A percentile compares a stretch with the other conserved stretches of the same genome.
Evolutionary conservation across 257 asterid genomes (phyloP).

Genomic region (Leptodermis oblonga): DNA sequence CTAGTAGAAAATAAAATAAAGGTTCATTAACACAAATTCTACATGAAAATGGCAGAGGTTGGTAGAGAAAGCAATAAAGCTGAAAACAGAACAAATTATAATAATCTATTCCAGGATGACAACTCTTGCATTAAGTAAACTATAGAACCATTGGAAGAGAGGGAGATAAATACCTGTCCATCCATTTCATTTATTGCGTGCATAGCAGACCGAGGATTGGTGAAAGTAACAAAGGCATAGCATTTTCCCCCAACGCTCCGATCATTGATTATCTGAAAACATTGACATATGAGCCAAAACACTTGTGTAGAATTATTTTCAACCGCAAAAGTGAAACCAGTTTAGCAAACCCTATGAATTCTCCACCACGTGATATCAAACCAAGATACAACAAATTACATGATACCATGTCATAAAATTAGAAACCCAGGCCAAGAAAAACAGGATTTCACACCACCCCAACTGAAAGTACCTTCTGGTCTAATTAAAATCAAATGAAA

Average conservation of each 20-base stretch:
- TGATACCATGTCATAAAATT: background rate
- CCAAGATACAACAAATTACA: background rate
- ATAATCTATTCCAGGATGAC: background rate
- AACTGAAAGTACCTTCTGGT: background rate
- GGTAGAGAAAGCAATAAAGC: background rate
- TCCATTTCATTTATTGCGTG: slow-evolving; percentile 80
- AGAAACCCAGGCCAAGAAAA: background rate
- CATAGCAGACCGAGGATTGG: slow-evolving; percentile 67
- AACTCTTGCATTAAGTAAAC: slow-evolving; percentile 11
- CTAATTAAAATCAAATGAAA: background rate
- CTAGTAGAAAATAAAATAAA: slow-evolving; percentile 33
- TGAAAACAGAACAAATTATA: background rate
- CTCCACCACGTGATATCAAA: background rate
- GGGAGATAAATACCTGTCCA: slow-evolving; percentile 51
- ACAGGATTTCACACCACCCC: background rate
- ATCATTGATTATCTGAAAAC: slow-evolving; percentile 70
- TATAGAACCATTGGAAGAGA: slow-evolving; percentile 14
- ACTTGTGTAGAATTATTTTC: background rate
- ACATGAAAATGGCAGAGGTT: background rate
- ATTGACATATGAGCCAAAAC: background rate
- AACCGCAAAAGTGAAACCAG: background rate
- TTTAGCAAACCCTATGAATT: background rate
- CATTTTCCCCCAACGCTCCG: slow-evolving; percentile 67
- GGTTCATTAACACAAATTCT: slow-evolving; percentile 2
- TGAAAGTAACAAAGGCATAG: slow-evolving; percentile 74